Conservation (phyloP, 1,284 basidiomycete species). For the Ceratobasidium sp. region DNA sequence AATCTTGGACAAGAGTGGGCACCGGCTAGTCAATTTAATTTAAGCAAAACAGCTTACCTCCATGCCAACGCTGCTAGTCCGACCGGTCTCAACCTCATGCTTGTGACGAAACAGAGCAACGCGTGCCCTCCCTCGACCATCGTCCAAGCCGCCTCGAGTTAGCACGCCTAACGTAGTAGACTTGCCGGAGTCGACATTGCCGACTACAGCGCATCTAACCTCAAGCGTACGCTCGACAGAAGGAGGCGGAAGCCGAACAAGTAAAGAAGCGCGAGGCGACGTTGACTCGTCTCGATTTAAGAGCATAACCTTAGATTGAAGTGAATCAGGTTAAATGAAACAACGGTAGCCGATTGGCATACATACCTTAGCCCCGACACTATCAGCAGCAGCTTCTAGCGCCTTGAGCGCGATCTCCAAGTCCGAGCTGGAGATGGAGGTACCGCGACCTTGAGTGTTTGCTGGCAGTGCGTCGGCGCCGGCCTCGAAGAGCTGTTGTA, state of each 20-base stretch:
- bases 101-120: slow-evolving; percentile 96
- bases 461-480: neutral
- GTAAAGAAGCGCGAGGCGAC: slow-evolving; percentile 69
- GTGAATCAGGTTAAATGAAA: neutral
- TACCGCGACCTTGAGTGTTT: slow-evolving; percentile 51
- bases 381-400: slow-evolving; percentile 49
- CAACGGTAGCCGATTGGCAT: slow-evolving; percentile 46
- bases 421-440: slow-evolving; percentile 74
- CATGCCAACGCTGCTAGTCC: slow-evolving; percentile 96
- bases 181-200: slow-evolving; percentile 90
- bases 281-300: slow-evolving; percentile 43
- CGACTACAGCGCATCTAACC: slow-evolving; percentile 94
- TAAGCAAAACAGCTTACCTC: slow-evolving; percentile 69
- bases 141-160: slow-evolving; percentile 88
- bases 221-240: slow-evolving; percentile 83
- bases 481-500: slow-evolving; percentile 37
- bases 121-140: slow-evolving; percentile 93
- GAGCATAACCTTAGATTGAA: slow-evolving; percentile 15
- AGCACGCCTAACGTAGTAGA: slow-evolving; percentile 93
- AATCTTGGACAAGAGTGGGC: slow-evolving; percentile 69
- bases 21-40: slow-evolving; percentile 37
- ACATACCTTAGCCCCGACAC: slow-evolving; percentile 54
- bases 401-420: slow-evolving; percentile 66
- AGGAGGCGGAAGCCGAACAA: slow-evolving; percentile 79
- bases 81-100: slow-evolving; percentile 95